A percentile compares a stretch with the other conserved stretches of the same genome.
Evolutionary conservation across 768 basidiomycete genomes (phyloP).

Genomic region (Rubroboletus pulcherrimus): DNA sequence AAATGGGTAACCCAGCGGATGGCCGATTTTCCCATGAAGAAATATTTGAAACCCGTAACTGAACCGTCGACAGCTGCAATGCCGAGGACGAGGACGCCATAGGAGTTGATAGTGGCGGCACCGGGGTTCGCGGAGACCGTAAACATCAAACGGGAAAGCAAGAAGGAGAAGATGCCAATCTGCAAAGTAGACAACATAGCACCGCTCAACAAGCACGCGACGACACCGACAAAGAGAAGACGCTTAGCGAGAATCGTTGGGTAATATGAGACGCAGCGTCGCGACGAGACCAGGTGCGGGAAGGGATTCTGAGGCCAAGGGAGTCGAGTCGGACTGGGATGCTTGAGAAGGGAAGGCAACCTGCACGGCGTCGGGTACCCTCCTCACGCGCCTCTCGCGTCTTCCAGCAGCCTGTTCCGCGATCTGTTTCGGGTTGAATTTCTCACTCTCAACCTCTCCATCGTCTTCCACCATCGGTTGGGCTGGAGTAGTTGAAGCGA

Average conservation of each 20-base stretch:
- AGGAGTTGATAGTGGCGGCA: constrained; percentile 62
- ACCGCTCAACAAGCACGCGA: constrained; percentile 69
- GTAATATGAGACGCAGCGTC: constrained; percentile 52
- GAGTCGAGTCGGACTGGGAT: not conserved
- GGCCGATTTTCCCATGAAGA: constrained; percentile 71
- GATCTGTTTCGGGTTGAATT: constrained; percentile 38
- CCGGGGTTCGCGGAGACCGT: constrained; percentile 70
- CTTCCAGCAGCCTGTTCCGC: constrained; percentile 37
- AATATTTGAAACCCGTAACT: constrained; percentile 71
- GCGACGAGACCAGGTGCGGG: constrained; percentile 24
- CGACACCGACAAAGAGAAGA: constrained; percentile 64
- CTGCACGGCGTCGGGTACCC: not conserved
- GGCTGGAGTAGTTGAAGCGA: constrained; percentile 2
- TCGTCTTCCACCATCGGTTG: constrained; percentile 33
- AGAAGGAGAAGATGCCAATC: constrained; percentile 69
- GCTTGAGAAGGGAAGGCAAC: constrained; percentile 8
- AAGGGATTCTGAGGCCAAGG: not conserved
- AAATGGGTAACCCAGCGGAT: constrained; percentile 72
- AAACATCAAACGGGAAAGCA: constrained; percentile 78
- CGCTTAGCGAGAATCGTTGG: constrained; percentile 74
- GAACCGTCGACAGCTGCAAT: constrained; percentile 76
- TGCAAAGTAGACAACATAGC: constrained; percentile 63
- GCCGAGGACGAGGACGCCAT: constrained; percentile 68
- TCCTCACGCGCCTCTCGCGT: constrained; percentile 29
- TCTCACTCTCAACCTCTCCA: constrained; percentile 44